These are phyloP conservation scores for Lentinula guzmanii DNA, from an alignment of 768 basidiomycete genomes.

Conservation along the genomic window DNA sequence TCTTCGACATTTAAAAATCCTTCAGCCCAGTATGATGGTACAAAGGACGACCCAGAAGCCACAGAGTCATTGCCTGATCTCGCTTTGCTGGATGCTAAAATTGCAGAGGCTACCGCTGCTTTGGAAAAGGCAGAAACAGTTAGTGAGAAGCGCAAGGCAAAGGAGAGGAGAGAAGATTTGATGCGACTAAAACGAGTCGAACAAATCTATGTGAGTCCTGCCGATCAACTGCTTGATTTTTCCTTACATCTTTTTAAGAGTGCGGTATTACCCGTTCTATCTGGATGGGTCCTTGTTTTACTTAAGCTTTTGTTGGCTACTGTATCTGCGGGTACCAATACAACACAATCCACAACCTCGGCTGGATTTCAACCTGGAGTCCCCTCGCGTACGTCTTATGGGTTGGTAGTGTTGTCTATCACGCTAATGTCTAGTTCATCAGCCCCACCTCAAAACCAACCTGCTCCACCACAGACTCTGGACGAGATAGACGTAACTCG, in stretches of 20 bases:
- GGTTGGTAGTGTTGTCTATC: constrained; percentile 3
- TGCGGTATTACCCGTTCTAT: constrained; percentile 74
- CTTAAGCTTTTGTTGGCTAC: constrained; percentile 91
- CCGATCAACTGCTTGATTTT: not conserved
- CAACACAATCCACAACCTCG: constrained; percentile 61
- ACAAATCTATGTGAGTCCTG: constrained; percentile 75
- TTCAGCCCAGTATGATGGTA: not conserved
- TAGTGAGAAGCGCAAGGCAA: constrained; percentile 55
- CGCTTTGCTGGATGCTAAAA: constrained; percentile 65
- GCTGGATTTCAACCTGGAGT: constrained; percentile 70
- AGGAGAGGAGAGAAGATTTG: constrained; percentile 70
- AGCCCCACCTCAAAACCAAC: constrained; percentile 52
- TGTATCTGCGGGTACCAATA: constrained; percentile 72
- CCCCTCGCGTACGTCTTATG: constrained; percentile 45
- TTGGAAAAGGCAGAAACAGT: constrained; percentile 43
- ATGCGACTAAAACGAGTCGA: constrained; percentile 88
- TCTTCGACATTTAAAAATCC: constrained; percentile 39
- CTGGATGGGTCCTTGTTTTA: constrained; percentile 88
- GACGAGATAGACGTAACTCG: constrained; percentile 92
- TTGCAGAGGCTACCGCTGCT: constrained; percentile 55
- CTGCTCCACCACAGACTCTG: constrained; percentile 65
- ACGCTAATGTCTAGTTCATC: not conserved
- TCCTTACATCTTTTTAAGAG: constrained; percentile 42
- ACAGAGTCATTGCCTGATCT: constrained; percentile 69
- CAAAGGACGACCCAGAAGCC: constrained; percentile 42